Evolutionary conservation across 2,329 filamentous ascomycete species (phyloP), one percentile per base, ranked within the genome.

Genomic region (Lecanosticta acicola): DNA sequence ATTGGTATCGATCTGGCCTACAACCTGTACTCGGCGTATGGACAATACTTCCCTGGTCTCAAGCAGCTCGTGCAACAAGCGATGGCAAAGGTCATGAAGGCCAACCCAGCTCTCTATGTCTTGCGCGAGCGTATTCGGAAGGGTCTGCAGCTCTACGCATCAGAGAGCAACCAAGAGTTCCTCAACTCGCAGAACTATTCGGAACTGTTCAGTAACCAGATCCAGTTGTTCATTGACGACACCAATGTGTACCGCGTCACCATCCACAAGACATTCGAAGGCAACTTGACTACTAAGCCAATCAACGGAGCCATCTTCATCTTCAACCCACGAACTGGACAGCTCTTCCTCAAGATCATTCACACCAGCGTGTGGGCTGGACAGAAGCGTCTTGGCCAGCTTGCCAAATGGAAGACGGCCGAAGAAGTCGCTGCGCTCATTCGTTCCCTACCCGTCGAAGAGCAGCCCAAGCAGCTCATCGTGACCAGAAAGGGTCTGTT

Each of bases 241-340:
- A 98, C 93, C 50, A 98, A 98, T 61, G 94, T 98, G 41, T 98
- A 98, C 66, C 90, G 93, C 73, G 93, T 98, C 51, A 98, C 93
- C 0, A 98, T 98, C 53, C 93, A 98, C 77, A 98, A 98, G 80
- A 98, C 93, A 0, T 98, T 98, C 53, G 93, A 98, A 69, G 93
- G 93, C 60, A 98, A 98, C 66, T 75, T 98, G 79, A 98, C 93
- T 0, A 98, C 93, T 1, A 98, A 98, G 71, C 93, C 93, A 3
- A 98, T 98, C 77, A 98, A 98, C 67, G 93, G 93, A 65, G 93
- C 94, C 37, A 97, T 98, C 66, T 98, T 98, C 75, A 98, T 98
- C 65, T 97, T 98, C 80, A 98, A 98, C 66, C 93, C 94, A n/a
- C 82, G 91, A 48, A 98, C 93, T 42, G 93, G 93, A 41, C 93